Base-by-base conservation (phyloP, 768 basidiomycete genomes). In the Hericium alpestre region DNA sequence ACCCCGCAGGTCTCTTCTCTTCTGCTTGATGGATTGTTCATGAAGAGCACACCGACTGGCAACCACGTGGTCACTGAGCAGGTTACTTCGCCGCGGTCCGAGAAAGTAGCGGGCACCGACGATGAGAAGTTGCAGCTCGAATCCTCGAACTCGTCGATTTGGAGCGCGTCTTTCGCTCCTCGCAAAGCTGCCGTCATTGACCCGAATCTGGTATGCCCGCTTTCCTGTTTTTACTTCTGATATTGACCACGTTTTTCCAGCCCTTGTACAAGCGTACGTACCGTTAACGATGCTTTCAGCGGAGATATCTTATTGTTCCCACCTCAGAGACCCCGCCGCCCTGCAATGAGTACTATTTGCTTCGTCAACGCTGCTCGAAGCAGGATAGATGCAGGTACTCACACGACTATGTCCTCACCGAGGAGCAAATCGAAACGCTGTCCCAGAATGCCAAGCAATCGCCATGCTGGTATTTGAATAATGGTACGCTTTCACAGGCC, bases 381-480 rank as follows among this genome's bases (percentile, higher is more conserved):
- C 23, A 72, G 70, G 60, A 59, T 38, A 74, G 78, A 48, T 91
- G 89, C 79, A 89, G 86, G 71, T 91, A 90, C 70, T 87, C 87
- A 47, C 89, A 91, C 70, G 86, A 89, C 58, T 90, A 90, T 65
- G 70, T 78, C 48, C 69, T 91, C 56, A 84, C 83, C 1, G 73
- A 79, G 4, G 88, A 87, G 50, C 87, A 91, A 67, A 72, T 90
- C 58, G 77, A 78, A 27, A 79, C 78, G n/a, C 70, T 91, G 65
- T 78, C 86, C 32, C 79, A 74, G 65, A 88, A 85, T 64, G 89
- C 89, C 23, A 90, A 89, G 72, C 90, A 90, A 62, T 87, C 87
- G 1, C 89, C 89, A 0, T 91, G 89, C 70, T 90, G 88, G 67
- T 88, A 84, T 76, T 73, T 88, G 18, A 90, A 90, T 71, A 87